Base-by-base conservation (phyloP, 169 alveolate species). In the Theileria annulata region DNA sequence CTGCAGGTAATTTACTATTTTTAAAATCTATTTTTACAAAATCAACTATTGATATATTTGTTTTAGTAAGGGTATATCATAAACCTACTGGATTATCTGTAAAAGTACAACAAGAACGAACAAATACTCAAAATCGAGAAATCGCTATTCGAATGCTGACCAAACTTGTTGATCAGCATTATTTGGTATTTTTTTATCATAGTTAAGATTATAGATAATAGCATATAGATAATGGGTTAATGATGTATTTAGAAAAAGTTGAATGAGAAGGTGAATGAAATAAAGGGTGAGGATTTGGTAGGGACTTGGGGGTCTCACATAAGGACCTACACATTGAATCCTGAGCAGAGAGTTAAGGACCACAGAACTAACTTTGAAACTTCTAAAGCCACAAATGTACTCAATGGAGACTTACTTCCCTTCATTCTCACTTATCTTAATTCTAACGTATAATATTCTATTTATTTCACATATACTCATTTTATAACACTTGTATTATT, bases 61-160 rank as follows among this genome's bases (percentile, higher is more conserved):
- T n/a, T n/a, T 54, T 31, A 92, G 96, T 91, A 15, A 75, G 99
- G 33, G 90, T 92, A n/a, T 93, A 96, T 5, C 99, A 96, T 86
- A 80, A 93, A 42, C 98, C 98, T 23, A 93, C 98, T 21, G 98
- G 98, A 48, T 85, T 95, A 58, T 85, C 92, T 10, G 97, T 95
- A 9, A 77, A 80, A 54, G 93, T 83, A 13, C 91, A 88, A 56
- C 79, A 81, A 35, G 94, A 90, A 76, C 75, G 94, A 27, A 77
- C 94, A 13, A 91, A 90, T 75, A 35, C 89, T 42, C 88, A 72
- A 49, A 90, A 90, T 59, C 80, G 77, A 27, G 86, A 87, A 71
- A 90, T 86, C 83, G 94, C 92, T 0, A 80, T 90, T 82, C 76
- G 83, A 67, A 78, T 75, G 56, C 71, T 90, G 30, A 63, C 87